Evolutionary conservation across 2,329 filamentous ascomycete species (phyloP), one percentile per base, ranked within the genome.

Genomic region (Aspergillus texensis): DNA sequence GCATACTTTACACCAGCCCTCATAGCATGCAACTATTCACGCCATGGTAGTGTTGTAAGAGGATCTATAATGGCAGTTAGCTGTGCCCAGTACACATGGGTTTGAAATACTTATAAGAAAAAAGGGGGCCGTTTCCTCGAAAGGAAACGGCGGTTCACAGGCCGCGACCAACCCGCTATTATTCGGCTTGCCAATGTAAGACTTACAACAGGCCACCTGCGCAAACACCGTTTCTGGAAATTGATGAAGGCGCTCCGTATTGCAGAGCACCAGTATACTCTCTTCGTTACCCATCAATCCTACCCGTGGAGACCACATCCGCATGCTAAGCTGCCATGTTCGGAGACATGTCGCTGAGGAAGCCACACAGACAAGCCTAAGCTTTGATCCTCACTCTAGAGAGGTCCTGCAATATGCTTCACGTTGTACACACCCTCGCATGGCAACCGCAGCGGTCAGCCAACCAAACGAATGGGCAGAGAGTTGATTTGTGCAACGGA

Each of bases 301-400:
- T 52, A 63, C 30, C 50, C 61, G 46, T 62, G 62, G 58, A 62
- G n/a, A 58, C 65, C 60, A 54, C 48, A 45, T 48, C 46, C 41
- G 52, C 39, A n/a, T 53, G 45, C 10, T 30, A 52, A 58, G 45
- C 53, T 52, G 52, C 9, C 19, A 26, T n/a, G 30, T 48, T 56
- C 26, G 58, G 68, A 54, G 50, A 46, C 41, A 43, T 48, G 32
- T 56, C 67, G 63, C 32, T 59, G 68, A 52, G 61, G 45, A 58
- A 74, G 73, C 70, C 82, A 60, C 36, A 59, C 85, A 82, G 92
- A 94, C 91, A 94, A 94, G 92, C 86, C 92, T 83, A 93, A 89
- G 84, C 92, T 93, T 93, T 96, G 92, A 96, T 89, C 83, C 91
- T 91, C 93, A 93, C 91, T 86, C 89, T 77, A 88, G 91, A 93